Base-by-base conservation (phyloP, 148 eudicot genomes). In the Persicaria tinctoria region DNA sequence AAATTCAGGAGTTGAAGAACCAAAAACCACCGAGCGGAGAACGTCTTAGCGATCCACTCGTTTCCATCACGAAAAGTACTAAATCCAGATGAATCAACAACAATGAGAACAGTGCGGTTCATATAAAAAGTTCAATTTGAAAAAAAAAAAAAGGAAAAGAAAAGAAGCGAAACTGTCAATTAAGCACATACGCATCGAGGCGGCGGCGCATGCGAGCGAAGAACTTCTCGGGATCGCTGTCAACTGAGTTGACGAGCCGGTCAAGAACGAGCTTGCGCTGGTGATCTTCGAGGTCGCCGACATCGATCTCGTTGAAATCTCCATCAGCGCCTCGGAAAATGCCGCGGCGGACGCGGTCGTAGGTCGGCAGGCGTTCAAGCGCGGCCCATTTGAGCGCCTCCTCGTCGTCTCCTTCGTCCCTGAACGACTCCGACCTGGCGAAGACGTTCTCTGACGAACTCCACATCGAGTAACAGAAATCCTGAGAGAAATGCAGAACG, bases 361-460 rank as follows among this genome's bases (percentile, higher is more conserved):
- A 92, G 11, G 99, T 95, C 73, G 99, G 99, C 41, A 95, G 80
- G 69, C 97, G 73, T 92, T 95, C 94, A 38, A 95, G 78, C 63
- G 99, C 97, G 63, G 96, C 99, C 99, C 99, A 95, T 74, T 85
- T 84, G 4, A 95, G 78, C 78, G 90, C 96, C 83, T 95, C 93
- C 79, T 95, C 97, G 41, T 91, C 98, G 9, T 79, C 90, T 2
- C 82, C 92, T 16, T 76, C 90, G 54, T 86, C 89, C 51, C 97
- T 70, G 68, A 87, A 89, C 74, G 98, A 93, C 76, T 86, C 81
- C 77, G 97, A 82, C 76, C 91, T 73, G 27, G 81, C 86, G 48
- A 91, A 87, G 71, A 84, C 78, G 71, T 87, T 94, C 85, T 87
- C 98, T 27, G 95, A 79, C 3, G 92, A 83, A 41, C 79, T 85